Conservation (phyloP, 768 basidiomycete genomes). For the Rhizopogon sp. region DNA sequence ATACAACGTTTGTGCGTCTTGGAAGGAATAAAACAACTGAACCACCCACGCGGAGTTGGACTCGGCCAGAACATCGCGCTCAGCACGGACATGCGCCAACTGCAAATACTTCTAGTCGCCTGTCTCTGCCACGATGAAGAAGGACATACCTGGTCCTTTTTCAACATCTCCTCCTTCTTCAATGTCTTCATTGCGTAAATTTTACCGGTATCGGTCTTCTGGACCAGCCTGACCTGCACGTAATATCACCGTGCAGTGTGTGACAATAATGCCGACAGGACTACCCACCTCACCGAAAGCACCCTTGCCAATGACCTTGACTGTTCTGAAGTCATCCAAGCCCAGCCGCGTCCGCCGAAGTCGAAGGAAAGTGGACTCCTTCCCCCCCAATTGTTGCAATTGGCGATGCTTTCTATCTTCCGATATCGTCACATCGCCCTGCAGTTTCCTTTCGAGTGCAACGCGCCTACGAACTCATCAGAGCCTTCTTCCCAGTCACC, state of each 20-base stretch:
- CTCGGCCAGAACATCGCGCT: conserved; percentile 94
- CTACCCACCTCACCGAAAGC: conserved; percentile 89
- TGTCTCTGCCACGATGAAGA: background rate
- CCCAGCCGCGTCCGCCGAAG: conserved; percentile 87
- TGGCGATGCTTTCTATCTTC: conserved; percentile 88
- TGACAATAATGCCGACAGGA: background rate
- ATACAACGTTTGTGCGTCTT: conserved; percentile 88
- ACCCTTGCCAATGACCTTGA: conserved; percentile 98
- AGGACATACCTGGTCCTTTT: conserved; percentile 86
- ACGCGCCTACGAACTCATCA: conserved; percentile 56
- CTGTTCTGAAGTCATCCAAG: conserved; percentile 88
- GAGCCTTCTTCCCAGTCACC: background rate
- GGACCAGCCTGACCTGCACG: conserved; percentile 77
- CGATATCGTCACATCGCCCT: conserved; percentile 59
- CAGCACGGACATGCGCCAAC: conserved; percentile 97
- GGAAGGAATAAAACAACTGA: conserved; percentile 97
- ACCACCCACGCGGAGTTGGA: conserved; percentile 96
- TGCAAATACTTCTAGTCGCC: conserved; percentile 25
- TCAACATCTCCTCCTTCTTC: conserved; percentile 97
- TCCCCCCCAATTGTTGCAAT: conserved; percentile 76
- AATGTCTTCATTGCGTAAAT: conserved; percentile 99
- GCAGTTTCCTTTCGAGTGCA: conserved; percentile 78
- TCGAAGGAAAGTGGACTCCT: conserved; percentile 85
- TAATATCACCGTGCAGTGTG: background rate
- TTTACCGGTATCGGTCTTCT: conserved; percentile 95